A percentile compares a stretch with the other conserved stretches of the same genome.
Conservation (phyloP, 352 stramenopile genomes). For the Phytophthora litchii region DNA sequence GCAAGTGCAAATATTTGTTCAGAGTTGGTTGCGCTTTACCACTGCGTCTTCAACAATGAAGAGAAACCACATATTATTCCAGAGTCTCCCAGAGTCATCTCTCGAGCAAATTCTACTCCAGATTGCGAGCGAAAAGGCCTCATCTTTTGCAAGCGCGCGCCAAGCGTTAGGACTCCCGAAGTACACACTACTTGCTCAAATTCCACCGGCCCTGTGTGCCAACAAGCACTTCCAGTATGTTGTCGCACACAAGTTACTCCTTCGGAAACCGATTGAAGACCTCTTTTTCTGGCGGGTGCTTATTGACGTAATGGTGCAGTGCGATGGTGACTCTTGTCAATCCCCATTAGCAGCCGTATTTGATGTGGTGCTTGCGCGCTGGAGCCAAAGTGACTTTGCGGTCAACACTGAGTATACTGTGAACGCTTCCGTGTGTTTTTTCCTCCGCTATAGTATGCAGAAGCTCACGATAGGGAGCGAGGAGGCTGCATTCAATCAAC, state of each 20-base stretch:
- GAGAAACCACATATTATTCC: constrained; percentile 42
- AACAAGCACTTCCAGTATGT: constrained; percentile 73
- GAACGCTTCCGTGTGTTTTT: constrained; percentile 66
- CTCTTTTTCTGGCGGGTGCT: constrained; percentile 59
- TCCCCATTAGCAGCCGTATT: constrained; percentile 52
- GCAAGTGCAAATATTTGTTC: constrained; percentile 43
- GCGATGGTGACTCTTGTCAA: constrained; percentile 11
- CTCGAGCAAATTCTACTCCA: constrained; percentile 58
- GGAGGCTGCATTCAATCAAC: constrained; percentile 29
- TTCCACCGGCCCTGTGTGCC: constrained; percentile 38
- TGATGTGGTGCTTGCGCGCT: constrained; percentile 59
- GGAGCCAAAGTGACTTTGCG: constrained; percentile 64
- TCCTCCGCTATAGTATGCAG: constrained; percentile 63
- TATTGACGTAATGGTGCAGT: constrained; percentile 40
- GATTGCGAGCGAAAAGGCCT: constrained; percentile 34
- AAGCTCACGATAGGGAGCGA: constrained; percentile 27
- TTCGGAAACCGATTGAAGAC: constrained; percentile 53
- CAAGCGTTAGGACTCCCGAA: constrained; percentile 41
- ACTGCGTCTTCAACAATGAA: constrained; percentile 10
- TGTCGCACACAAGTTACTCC: constrained; percentile 64
- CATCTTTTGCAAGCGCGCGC: constrained; percentile 1
- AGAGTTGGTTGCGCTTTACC: constrained; percentile 53
- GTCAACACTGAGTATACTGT: constrained; percentile 54
- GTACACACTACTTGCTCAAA: constrained; percentile 54
- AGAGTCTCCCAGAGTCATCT: constrained; percentile 52